phyloP scores from a whole-genome alignment of 768 basidiomycete species.

The Sarcomyxa edulis region DNA sequence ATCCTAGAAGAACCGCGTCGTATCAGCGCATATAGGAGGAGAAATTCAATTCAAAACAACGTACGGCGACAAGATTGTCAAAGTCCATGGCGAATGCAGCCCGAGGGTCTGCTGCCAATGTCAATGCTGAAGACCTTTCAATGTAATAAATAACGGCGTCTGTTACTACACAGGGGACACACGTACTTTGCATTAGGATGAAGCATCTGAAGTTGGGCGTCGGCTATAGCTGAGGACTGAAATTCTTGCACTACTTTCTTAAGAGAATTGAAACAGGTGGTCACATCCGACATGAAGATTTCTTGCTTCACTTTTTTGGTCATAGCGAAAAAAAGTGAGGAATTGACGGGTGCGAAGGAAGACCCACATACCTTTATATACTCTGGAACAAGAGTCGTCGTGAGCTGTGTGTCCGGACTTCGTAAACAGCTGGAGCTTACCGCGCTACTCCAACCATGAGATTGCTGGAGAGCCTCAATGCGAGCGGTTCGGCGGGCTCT shows the following conservation, averaged over 20 bases:
- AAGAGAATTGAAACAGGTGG: conserved; percentile 67
- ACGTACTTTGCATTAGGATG: conserved; percentile 61
- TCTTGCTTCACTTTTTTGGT: conserved; percentile 93
- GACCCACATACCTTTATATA: conserved; percentile 39
- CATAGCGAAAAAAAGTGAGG: conserved; percentile 6
- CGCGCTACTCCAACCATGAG: conserved; percentile 86
- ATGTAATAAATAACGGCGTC: neutral
- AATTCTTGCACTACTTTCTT: conserved; percentile 76
- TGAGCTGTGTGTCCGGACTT: too few species aligned
- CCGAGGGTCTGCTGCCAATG: conserved; percentile 46
- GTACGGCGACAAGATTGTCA: conserved; percentile 59
- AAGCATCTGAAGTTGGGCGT: conserved; percentile 63
- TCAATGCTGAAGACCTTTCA: conserved; percentile 44
- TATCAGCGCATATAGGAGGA: neutral
- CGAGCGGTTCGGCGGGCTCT: conserved; percentile 81
- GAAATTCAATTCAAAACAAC: conserved; percentile 16
- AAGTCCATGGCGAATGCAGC: conserved; percentile 50
- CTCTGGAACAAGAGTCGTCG: conserved; percentile 18
- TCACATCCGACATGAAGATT: conserved; percentile 76
- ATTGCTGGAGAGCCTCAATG: conserved; percentile 82
- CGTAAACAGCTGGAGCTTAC: conserved; percentile 32
- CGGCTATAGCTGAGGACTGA: conserved; percentile 35
- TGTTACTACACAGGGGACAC: neutral
- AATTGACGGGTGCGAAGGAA: neutral
- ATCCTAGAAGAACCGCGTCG: conserved; percentile 30